phyloP scores from a whole-genome alignment of 2,329 filamentous ascomycete genomes.

The Fusarium circinatum region DNA sequence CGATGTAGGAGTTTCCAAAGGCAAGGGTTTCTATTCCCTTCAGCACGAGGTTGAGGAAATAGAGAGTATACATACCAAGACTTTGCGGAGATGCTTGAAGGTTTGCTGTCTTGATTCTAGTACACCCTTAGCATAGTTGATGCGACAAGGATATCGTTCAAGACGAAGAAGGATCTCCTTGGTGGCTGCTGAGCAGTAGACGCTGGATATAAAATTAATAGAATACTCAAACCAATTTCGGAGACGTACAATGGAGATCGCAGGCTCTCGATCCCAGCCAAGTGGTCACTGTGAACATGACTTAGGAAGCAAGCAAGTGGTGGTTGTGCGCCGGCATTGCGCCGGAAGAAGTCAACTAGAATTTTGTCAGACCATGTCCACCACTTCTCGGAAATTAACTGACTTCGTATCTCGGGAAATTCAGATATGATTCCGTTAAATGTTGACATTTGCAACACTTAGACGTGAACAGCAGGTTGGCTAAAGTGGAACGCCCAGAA shows the following conservation, averaged over 20 bases:
- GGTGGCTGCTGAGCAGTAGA: constrained; percentile 90
- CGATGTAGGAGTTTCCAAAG: constrained; percentile 79
- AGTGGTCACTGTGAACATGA: constrained; percentile 92
- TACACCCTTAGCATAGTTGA: constrained; percentile 83
- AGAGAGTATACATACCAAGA: constrained; percentile 62
- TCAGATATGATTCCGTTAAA: constrained; percentile 79
- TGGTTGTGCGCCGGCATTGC: constrained; percentile 60
- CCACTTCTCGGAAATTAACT: not conserved
- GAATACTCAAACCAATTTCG: too few species aligned
- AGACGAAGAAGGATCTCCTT: constrained; percentile 82
- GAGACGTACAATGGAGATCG: constrained; percentile 74
- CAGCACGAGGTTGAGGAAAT: not conserved
- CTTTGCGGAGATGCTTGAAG: constrained; percentile 78
- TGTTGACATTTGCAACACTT: constrained; percentile 71
- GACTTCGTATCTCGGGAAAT: constrained; percentile 81
- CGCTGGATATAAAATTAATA: constrained; percentile 50
- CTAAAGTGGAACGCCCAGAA: not conserved
- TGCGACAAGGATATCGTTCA: constrained; percentile 80
- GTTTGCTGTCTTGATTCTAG: constrained; percentile 78
- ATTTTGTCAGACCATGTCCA: not conserved
- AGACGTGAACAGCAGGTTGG: not conserved
- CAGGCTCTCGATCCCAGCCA: constrained; percentile 80
- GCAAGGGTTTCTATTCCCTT: constrained; percentile 73
- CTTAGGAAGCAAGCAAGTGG: constrained; percentile 89
- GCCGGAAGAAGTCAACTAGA: constrained; percentile 83